A percentile compares a stretch with the other conserved stretches of the same genome.
These are phyloP conservation scores for Carex arenaria DNA, from an alignment of 202 grass and related monocot species.

Conservation along the genomic window DNA sequence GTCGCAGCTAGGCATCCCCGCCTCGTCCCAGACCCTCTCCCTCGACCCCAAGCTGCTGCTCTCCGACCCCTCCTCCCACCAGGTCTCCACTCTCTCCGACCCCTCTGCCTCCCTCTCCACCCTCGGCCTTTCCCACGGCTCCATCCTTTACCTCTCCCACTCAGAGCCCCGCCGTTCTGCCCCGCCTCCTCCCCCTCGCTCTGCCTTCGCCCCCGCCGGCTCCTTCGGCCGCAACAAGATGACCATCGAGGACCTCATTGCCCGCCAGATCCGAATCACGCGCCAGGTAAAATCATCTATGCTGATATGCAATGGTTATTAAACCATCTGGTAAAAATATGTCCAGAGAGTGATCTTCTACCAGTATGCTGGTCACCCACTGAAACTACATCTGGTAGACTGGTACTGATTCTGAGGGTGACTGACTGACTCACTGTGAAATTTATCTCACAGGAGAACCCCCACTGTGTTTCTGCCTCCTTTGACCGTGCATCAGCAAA, in stretches of 20 bases:
- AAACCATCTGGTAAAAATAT: no score
- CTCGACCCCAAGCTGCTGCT: constrained; percentile 51
- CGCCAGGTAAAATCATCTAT: constrained; percentile 29
- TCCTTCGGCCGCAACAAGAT: constrained; percentile 66
- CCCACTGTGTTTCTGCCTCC: constrained; percentile 57
- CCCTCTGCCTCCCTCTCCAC: constrained; percentile 38
- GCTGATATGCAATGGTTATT: no score
- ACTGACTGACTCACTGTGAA: background rate
- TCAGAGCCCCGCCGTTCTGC: constrained; percentile 34
- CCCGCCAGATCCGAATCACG: constrained; percentile 86
- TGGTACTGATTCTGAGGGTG: background rate
- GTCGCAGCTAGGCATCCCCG: constrained; percentile 47
- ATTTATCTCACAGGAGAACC: constrained; percentile 26
- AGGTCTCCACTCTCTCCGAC: constrained; percentile 23
- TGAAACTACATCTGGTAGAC: no score
- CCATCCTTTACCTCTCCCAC: constrained; percentile 66
- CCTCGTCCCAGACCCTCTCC: constrained; percentile 57
- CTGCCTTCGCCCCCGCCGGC: constrained; percentile 33
- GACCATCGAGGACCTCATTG: constrained; percentile 91
- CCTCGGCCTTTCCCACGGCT: constrained; percentile 51
- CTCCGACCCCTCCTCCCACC: background rate
- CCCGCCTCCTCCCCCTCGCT: constrained; percentile 34
- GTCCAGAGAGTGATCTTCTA: no score
- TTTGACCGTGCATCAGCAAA: constrained; percentile 72
- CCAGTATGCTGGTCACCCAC: no score